Percentiles rank a stretch among this genome's conserved stretches.
These are phyloP conservation scores for Tillandsia leiboldiana DNA, from an alignment of 176 grass and related monocot genomes.

Conservation along the genomic window DNA sequence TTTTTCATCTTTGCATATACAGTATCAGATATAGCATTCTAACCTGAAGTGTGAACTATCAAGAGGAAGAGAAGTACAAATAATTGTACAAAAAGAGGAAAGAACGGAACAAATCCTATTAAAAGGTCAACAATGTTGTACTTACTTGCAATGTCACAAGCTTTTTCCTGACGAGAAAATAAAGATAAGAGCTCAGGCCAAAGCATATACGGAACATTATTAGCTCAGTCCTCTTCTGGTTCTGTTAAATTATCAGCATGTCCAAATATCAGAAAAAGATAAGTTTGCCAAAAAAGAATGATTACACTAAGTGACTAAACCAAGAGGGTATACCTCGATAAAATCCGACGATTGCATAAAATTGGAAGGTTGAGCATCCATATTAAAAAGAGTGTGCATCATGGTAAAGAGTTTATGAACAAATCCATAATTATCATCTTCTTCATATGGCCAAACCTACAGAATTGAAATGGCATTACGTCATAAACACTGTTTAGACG, in stretches of 20 bases:
- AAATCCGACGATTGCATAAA: slow-evolving; percentile 54
- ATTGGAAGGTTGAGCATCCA: slow-evolving; percentile 44
- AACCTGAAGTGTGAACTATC: not conserved
- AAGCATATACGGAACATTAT: slow-evolving; percentile 64
- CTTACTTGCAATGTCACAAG: slow-evolving; percentile 60
- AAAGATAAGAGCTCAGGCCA: slow-evolving; percentile 66
- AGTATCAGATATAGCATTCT: too few species aligned
- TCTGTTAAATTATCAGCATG: slow-evolving; percentile 36
- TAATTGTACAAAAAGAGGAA: not conserved
- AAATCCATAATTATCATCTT: slow-evolving; percentile 80
- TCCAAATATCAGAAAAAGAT: slow-evolving; percentile 34
- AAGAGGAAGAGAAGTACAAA: not conserved
- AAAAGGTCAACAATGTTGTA: slow-evolving; percentile 4
- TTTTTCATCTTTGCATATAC: too few species aligned
- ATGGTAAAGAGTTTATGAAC: slow-evolving; percentile 71
- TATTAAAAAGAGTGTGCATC: slow-evolving; percentile 58
- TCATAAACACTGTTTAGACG: not conserved
- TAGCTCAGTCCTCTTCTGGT: slow-evolving; percentile 58
- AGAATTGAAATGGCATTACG: slow-evolving; percentile 13
- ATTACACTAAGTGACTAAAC: not conserved
- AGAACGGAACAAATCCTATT: not conserved
- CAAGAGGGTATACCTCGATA: slow-evolving; percentile 48
- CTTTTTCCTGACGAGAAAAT: slow-evolving; percentile 74
- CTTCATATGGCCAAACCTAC: slow-evolving; percentile 90
- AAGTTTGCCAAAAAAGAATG: not conserved